Percentiles rank a stretch among this genome's conserved stretches.
phyloP scores from a whole-genome alignment of 176 grass and related monocot genomes.

The Elaeis guineensis region DNA sequence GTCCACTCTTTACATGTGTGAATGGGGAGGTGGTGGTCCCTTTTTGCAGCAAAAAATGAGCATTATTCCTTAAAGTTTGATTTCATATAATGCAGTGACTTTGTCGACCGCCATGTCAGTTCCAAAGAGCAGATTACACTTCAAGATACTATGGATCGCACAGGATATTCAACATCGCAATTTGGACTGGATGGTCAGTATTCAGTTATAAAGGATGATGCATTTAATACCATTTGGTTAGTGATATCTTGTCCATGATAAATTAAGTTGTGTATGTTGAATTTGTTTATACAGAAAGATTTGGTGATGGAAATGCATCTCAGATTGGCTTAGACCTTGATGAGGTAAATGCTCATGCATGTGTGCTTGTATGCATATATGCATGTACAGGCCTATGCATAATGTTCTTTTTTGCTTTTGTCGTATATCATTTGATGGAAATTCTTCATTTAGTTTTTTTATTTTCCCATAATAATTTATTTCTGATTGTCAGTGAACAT shows the following conservation, averaged over 20 bases:
- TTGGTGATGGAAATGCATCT: constrained; percentile 96
- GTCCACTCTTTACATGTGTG: too few relatives aligned
- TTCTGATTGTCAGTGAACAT: too few relatives aligned
- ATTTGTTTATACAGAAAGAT: constrained; percentile 63
- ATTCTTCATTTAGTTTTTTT: too few relatives aligned
- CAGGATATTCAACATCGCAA: constrained; percentile 63
- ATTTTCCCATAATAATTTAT: too few relatives aligned
- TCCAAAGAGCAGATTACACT: constrained; percentile 98
- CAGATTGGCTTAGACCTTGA: constrained; percentile 96
- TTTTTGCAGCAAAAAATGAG: too few relatives aligned
- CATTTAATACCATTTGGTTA: too few relatives aligned
- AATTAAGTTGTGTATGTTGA: constrained; percentile 19
- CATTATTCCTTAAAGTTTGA: too few relatives aligned
- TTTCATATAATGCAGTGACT: constrained; percentile 43
- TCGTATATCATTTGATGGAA: too few relatives aligned
- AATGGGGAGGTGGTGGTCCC: too few relatives aligned
- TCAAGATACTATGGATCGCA: constrained; percentile 89
- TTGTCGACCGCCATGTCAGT: constrained; percentile 82
- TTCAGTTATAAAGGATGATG: constrained; percentile 4
- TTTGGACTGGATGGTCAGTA: constrained; percentile 98
- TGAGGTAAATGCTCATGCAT: constrained; percentile 41
- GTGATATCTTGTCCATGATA: constrained; percentile 2
- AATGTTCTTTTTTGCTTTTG: too few relatives aligned
- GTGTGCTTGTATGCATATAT: too few relatives aligned
- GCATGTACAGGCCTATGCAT: too few relatives aligned